Conservation (phyloP, 164 flowering plant species). For the Vitis labrusca region DNA sequence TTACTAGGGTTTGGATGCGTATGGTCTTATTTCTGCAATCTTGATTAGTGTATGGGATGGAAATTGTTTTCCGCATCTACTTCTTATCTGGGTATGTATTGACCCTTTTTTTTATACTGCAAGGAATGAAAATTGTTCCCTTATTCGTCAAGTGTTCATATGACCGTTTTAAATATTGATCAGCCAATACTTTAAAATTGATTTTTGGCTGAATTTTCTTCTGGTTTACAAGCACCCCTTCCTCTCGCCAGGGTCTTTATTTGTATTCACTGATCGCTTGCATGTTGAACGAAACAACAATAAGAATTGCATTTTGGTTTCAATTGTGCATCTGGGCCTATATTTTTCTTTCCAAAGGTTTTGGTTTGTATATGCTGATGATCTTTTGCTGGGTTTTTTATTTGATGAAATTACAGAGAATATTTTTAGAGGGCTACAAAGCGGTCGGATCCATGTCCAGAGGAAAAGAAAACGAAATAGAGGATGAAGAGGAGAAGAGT, state of each 20-base stretch:
- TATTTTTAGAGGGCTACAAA: background rate
- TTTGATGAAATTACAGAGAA: conserved; percentile 3
- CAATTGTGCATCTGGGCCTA: background rate
- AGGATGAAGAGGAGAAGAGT: conserved; percentile 7
- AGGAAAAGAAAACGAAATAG: conserved; percentile 20
- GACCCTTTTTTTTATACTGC: too few species aligned
- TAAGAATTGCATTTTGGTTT: background rate
- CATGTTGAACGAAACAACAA: background rate
- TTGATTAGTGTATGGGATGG: too few species aligned
- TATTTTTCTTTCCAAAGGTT: background rate
- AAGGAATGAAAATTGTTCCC: too few species aligned
- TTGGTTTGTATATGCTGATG: conserved; percentile 2
- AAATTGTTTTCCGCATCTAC: too few species aligned
- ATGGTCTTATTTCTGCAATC: too few species aligned
- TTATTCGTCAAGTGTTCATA: too few species aligned
- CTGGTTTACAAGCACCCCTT: too few species aligned
- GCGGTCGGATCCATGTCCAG: conserved; percentile 22
- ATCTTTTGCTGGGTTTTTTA: background rate
- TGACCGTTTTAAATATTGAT: too few species aligned
- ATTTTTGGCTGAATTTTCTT: background rate
- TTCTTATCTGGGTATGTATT: too few species aligned
- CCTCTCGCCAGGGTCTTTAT: background rate
- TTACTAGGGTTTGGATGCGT: too few species aligned
- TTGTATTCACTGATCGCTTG: background rate
- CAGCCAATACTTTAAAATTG: too few species aligned